Base-by-base conservation (phyloP, 768 basidiomycete genomes). In the Boletus rubroflammeus region DNA sequence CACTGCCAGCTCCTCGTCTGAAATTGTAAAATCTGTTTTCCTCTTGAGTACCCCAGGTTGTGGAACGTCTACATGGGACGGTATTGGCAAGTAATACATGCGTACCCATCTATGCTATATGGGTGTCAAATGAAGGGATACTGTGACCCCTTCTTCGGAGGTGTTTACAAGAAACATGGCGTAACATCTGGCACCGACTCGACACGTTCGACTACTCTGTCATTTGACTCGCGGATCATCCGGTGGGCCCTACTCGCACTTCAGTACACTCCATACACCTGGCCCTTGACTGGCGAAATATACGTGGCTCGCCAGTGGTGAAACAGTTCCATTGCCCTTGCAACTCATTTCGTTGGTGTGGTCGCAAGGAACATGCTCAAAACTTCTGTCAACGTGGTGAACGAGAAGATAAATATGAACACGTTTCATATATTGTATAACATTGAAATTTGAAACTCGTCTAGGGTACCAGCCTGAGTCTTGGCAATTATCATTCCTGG, bases 21-120 rank as follows among this genome's bases (percentile, higher is more conserved):
- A 53, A 40, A 26, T 14, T 45, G 57, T 47, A 17, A 28, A 23
- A 48, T 50, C 51, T 34, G 40, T 29, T 31, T 59, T 55, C 35
- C 41, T 56, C 44, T 62, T 57, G 51, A 48, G 38, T 41, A 35
- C 21, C 19, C 56, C 58, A 31, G 53, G 47, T 13, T 40, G 61
- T 38, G 36, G 49, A 54, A 51, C 15, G 41, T 61, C 66, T 54
- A 51, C 54, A 49, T 54, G 54, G 50, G 50, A 44, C 29, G 58
- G 13, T 47, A 39, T 54, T 55, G 60, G 47, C 42, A 53, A 57
- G 56, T 61, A 53, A 53, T 50, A 59, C 63, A 72, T 71, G 51
- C 42, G 53, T 35, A 54, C 58, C 54, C 67, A 67, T 69, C 53
- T 57, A 51, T 56, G 47, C 50, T 50, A n/a, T 42, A n/a, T 21